Evolutionary conservation across 2,329 filamentous ascomycete genomes (phyloP).

Genomic region (Penicillium digitatum): DNA sequence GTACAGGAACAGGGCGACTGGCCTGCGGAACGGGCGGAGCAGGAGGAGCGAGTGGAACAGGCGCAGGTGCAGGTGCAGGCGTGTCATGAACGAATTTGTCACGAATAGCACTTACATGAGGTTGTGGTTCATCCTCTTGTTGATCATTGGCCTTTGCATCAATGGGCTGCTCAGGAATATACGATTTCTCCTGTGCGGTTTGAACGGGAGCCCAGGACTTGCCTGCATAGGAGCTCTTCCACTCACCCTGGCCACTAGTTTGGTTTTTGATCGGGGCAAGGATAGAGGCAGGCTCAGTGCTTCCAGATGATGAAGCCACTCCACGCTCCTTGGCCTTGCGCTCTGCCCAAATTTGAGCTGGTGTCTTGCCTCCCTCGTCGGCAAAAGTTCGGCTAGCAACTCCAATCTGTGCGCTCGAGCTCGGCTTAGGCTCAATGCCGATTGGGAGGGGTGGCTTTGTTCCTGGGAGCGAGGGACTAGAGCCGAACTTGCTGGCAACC

Average conservation of each 20-base stretch:
- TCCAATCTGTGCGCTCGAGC: conserved; percentile 59
- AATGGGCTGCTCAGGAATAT: conserved; percentile 57
- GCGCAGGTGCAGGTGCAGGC: conserved; percentile 39
- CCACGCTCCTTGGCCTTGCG: conserved; percentile 81
- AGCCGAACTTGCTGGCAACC: conserved; percentile 81
- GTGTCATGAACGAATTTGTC: conserved; percentile 78
- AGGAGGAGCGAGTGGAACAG: conserved; percentile 39
- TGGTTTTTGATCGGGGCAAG: conserved; percentile 60
- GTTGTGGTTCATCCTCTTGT: conserved; percentile 54
- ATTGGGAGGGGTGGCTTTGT: conserved; percentile 84
- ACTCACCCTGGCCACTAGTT: conserved; percentile 67
- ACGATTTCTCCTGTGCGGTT: conserved; percentile 63
- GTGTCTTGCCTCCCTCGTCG: conserved; percentile 90
- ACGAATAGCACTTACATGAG: conserved; percentile 68
- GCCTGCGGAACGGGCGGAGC: conserved; percentile 61
- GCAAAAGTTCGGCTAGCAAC: conserved; percentile 89
- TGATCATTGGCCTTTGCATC: conserved; percentile 53
- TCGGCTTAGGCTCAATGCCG: conserved; percentile 60
- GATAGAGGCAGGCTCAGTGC: conserved; percentile 44
- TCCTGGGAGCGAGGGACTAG: conserved; percentile 69
- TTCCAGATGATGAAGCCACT: conserved; percentile 45
- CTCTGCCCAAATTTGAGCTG: conserved; percentile 94
- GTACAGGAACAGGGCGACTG: conserved; percentile 67
- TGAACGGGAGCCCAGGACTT: conserved; percentile 87
- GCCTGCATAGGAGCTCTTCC: conserved; percentile 87